These are phyloP conservation scores for Theobroma grandiflorum DNA, from an alignment of 441 rosid species.

Conservation along the genomic window DNA sequence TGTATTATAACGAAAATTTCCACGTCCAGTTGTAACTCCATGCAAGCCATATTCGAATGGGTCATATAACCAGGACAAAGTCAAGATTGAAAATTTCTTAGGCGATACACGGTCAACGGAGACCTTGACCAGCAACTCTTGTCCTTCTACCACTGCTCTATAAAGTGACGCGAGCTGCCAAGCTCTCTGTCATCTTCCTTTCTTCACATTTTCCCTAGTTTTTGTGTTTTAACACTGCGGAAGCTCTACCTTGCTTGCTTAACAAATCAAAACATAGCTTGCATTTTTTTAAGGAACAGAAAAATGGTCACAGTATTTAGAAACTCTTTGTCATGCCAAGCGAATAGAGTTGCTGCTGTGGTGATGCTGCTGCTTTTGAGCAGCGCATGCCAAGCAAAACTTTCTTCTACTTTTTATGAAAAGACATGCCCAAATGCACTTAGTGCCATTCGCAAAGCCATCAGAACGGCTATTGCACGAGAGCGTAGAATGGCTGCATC, in stretches of 20 bases:
- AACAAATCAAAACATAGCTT: neutral
- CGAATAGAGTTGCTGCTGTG: neutral
- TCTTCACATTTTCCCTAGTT: neutral
- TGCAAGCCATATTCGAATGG: neutral
- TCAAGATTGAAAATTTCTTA: no score
- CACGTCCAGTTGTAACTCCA: neutral
- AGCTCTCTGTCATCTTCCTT: neutral
- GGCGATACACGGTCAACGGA: no score
- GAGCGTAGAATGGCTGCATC: slow-evolving; percentile 75
- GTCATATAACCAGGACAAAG: neutral
- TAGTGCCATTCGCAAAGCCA: slow-evolving; percentile 48
- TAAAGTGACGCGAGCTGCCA: neutral
- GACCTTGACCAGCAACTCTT: no score
- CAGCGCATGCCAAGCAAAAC: slow-evolving; percentile 46
- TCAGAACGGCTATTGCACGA: slow-evolving; percentile 50
- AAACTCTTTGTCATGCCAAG: neutral
- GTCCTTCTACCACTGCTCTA: neutral
- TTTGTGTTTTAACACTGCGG: no score
- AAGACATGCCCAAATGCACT: slow-evolving; percentile 57
- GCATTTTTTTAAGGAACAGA: neutral
- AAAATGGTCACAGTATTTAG: neutral
- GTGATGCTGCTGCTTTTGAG: neutral
- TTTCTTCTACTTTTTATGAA: slow-evolving; percentile 50
- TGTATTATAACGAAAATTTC: neutral
- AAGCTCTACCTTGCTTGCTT: neutral